These are phyloP conservation scores for Rhododendron mucronatum DNA, from an alignment of 148 eudicot species.

Conservation along the genomic window DNA sequence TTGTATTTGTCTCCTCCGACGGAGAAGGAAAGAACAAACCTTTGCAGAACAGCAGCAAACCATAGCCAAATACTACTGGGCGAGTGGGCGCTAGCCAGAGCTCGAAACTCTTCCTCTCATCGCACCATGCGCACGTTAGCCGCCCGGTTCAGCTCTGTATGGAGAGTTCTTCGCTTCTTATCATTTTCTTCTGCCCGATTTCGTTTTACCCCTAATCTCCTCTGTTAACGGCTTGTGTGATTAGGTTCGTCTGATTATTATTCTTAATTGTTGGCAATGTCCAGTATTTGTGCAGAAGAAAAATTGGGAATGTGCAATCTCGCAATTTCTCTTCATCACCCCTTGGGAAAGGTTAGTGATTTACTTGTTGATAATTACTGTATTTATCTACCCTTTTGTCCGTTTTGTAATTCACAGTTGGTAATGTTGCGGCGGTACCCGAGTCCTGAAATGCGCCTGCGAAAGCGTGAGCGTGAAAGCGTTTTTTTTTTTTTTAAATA, in stretches of 20 bases:
- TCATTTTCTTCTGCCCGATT: neutral
- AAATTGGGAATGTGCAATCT: constrained; percentile 32
- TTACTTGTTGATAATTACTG: neutral
- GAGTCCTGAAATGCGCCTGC: neutral
- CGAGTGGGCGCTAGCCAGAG: neutral
- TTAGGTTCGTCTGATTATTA: neutral
- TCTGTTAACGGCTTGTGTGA: neutral
- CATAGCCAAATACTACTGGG: neutral
- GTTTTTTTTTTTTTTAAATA: no score
- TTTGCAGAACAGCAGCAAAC: neutral
- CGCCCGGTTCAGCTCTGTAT: constrained; percentile 21
- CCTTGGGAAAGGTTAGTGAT: constrained; percentile 38
- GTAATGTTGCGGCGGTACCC: neutral
- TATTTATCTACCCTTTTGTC: neutral
- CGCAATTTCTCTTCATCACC: constrained; percentile 40
- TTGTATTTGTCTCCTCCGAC: neutral
- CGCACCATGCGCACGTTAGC: constrained; percentile 28
- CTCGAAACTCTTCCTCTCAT: neutral
- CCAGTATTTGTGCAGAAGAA: constrained; percentile 61
- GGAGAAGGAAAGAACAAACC: neutral
- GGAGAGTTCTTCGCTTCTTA: neutral
- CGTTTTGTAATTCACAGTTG: neutral
- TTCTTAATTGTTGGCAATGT: neutral
- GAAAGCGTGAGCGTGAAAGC: neutral
- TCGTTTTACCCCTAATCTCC: neutral